Percentiles rank a stretch among this genome's conserved stretches.
Conservation (phyloP, 257 asterid genomes). For the Gentiana straminea region DNA sequence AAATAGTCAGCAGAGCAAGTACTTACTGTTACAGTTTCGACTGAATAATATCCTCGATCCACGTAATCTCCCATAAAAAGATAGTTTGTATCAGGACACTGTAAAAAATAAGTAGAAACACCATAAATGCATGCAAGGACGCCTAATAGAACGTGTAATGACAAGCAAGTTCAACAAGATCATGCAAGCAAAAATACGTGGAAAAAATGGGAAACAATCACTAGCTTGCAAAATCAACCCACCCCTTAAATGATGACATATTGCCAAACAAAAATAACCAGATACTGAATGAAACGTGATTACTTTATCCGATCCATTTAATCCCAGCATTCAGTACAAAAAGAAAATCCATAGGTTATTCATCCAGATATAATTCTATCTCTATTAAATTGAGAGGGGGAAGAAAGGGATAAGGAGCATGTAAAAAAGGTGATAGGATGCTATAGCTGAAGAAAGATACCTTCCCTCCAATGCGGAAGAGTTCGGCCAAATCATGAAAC, state of each 20-base stretch:
- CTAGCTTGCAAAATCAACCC: background rate
- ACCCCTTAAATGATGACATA: background rate
- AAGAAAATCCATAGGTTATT: too few species aligned
- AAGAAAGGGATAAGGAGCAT: background rate
- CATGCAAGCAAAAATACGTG: too few species aligned
- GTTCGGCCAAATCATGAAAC: conserved; percentile 93
- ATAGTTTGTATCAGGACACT: conserved; percentile 96
- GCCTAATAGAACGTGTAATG: background rate
- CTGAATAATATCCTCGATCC: conserved; percentile 92
- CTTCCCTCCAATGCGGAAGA: conserved; percentile 96
- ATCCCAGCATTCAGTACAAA: background rate
- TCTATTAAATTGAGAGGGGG: too few species aligned
- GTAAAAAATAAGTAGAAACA: conserved; percentile 22
- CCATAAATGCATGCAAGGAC: background rate
- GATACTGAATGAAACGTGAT: background rate
- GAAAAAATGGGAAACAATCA: background rate
- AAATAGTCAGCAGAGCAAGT: conserved; percentile 9
- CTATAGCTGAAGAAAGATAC: conserved; percentile 27
- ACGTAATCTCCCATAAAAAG: conserved; percentile 94
- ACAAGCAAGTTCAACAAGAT: background rate
- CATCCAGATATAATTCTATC: too few species aligned
- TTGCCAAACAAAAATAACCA: background rate
- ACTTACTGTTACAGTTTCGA: conserved; percentile 92
- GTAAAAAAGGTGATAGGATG: background rate
- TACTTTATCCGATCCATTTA: background rate